A percentile compares a stretch with the other conserved stretches of the same genome.
phyloP scores from a whole-genome alignment of 305 asterid species.

The Fraxinus latifolia region DNA sequence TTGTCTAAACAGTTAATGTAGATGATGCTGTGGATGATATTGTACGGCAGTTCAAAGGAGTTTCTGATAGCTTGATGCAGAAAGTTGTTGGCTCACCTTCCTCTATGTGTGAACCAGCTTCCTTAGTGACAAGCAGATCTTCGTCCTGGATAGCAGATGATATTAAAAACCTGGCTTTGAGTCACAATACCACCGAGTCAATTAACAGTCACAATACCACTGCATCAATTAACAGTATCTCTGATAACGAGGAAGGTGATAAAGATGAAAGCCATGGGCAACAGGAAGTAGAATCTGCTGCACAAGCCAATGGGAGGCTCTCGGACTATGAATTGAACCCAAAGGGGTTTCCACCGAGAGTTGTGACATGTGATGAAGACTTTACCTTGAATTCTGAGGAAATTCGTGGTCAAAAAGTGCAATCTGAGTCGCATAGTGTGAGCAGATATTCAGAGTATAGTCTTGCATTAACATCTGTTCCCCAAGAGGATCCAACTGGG shows the following conservation, averaged over 20 bases:
- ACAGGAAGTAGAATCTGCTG: slow-evolving; percentile 43
- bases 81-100: slow-evolving; percentile 61
- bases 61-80: slow-evolving; percentile 69
- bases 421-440: slow-evolving; percentile 22
- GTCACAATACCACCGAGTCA: slow-evolving; percentile 47
- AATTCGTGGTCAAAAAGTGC: slow-evolving; percentile 20
- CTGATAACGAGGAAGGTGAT: slow-evolving; percentile 67
- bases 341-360: slow-evolving; percentile 39
- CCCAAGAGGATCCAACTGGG: slow-evolving; percentile 51
- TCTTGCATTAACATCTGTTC: slow-evolving; percentile 31
- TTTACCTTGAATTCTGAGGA: slow-evolving; percentile 25
- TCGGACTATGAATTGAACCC: slow-evolving; percentile 58
- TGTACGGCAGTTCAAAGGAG: slow-evolving; percentile 86
- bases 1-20: slow-evolving; percentile 58
- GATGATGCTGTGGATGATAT: slow-evolving; percentile 93
- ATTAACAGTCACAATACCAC: slow-evolving; percentile 48
- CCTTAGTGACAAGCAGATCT: slow-evolving; percentile 39
- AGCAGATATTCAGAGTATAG: slow-evolving; percentile 34
- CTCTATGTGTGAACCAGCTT: slow-evolving; percentile 38
- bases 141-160: slow-evolving; percentile 63
- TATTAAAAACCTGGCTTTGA: slow-evolving; percentile 46
- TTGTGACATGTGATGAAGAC: slow-evolving; percentile 39
- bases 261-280: slow-evolving; percentile 48
- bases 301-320: slow-evolving; percentile 50
- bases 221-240: slow-evolving; percentile 49